Evolutionary conservation across 1,284 basidiomycete species (phyloP), one percentile per base, ranked within the genome.

Genomic region (Fomitopsis betulina): DNA sequence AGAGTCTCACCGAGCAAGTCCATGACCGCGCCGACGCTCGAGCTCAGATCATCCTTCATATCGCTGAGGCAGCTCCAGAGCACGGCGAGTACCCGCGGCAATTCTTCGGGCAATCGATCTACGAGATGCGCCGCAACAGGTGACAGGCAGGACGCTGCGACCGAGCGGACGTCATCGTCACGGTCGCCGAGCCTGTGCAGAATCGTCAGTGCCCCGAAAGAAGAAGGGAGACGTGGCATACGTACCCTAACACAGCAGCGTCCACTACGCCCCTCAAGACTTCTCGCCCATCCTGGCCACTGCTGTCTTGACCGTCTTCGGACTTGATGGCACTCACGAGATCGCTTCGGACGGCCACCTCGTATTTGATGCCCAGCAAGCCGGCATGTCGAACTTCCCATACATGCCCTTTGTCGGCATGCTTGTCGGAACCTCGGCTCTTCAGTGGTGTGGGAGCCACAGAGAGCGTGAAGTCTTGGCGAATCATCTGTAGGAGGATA

Each of bases 351-450:
- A 98, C 95, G 12, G 96, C 95, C 32, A 99, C 95, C 72, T 98
- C 93, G 72, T 99, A 99, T 75, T 97, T 98, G 72, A 99, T 86
- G 0, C 97, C 97, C 3, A 99, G 82, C 56, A 99, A 75, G 33
- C 97, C 97, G 2, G 97, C 96, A 76, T 99, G 97, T 53, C 97
- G 82, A 53, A 99, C 91, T 74, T 99, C 94, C 97, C 97, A 99
- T 5, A 96, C 85, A 73, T 97, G 94, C 45, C 77, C 75, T 57
- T 78, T 75, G 58, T 85, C 81, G 19, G 62, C 57, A 19, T 61
- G 38, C 2, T 57, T 57, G 30, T 61, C 63, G 32, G 37, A 69
- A 6, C 63, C 58, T 68, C 76, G 60, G 62, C 75, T 65, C 69
- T 72, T 67, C 72, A 75, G 61, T 66, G 33, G 7, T 7, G 25